Evolutionary conservation across 225 moss, liverwort and hornwort genomes (phyloP).

Genomic region (Pseudoscleropodium purum): DNA sequence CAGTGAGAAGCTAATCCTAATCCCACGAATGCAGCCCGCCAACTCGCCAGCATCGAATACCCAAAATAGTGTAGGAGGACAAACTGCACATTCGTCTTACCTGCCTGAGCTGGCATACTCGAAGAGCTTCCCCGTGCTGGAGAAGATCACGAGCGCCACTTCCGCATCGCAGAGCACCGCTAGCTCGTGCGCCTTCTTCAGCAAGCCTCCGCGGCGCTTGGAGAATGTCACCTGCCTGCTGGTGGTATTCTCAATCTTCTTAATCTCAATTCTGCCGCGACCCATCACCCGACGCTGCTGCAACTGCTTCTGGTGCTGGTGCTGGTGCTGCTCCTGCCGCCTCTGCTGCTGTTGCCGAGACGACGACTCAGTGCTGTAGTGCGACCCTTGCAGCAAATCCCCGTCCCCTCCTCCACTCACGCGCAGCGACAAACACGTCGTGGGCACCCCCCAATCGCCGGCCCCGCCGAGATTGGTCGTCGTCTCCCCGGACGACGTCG

Average conservation of each 20-base stretch:
- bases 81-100: neutral
- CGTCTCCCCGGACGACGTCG: constrained; percentile 12
- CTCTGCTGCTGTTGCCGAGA: neutral
- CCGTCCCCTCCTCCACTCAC: neutral
- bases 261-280: constrained; percentile 49
- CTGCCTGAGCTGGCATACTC: constrained; percentile 56
- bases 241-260: constrained; percentile 58
- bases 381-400: neutral
- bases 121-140: constrained; percentile 50
- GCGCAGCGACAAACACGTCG: constrained; percentile 20
- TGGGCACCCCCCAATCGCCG: constrained; percentile 13
- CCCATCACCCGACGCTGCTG: constrained; percentile 23
- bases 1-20: neutral
- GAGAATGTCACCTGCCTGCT: constrained; percentile 57
- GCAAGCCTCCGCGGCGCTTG: constrained; percentile 40
- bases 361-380: constrained; percentile 10
- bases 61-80: neutral
- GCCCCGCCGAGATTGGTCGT: neutral
- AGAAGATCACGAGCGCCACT: constrained; percentile 49
- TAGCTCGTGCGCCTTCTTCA: constrained; percentile 54
- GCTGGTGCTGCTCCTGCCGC: neutral
- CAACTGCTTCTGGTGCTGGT: neutral
- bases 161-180: constrained; percentile 50
- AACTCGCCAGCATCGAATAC: too few species aligned
- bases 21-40: neutral